Base-by-base conservation (phyloP, 2,329 filamentous ascomycete genomes). In the Ilyonectria robusta region DNA sequence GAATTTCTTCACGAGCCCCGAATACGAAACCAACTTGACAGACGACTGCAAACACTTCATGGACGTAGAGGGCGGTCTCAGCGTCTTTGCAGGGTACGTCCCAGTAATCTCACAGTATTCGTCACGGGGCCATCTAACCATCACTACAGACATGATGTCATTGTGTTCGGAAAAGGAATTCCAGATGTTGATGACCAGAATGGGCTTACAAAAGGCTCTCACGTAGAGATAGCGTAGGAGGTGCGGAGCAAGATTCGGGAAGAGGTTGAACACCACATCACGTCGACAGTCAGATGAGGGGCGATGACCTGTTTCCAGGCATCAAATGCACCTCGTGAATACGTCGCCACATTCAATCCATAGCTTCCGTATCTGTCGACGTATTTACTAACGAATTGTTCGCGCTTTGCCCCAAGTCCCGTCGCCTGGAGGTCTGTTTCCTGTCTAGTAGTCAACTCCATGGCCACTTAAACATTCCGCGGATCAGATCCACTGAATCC, bases 11-110 rank as follows among this genome's bases (percentile, higher is more conserved):
- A 59, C 62, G 3, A 55, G 61, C 2, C 62, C 66, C 11, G 59
- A 56, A 3, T 56, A 69, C 10, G 54, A 53, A 8, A 29, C 35
- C 10, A 60, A 51, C 5, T 40, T 70, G 46, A 47, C 50, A 7
- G 61, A 60, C 2, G 68, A 72, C 51, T 70, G 68, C 35, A 66
- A 60, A 29, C 56, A 67, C 17, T 72, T 72, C 19, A 59, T 69
- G 50, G 68, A 70, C 17, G 23, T 50, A 4, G 59, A 58, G 1
- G 48, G 54, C 2, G 68, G 66, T 7, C 57, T 70, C 42, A 63
- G 55, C 47, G 61, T 67, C 19, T 65, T 70, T 50, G 70, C 63
- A 53, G 68, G 68, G 66, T 69, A 65, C 9, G 65, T 48, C 3
- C 35, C 31, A 37, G 26, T 26, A 47, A 15, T 4, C 35, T 13